Base-by-base conservation (phyloP, 768 basidiomycete genomes). In the Naganishia vaughanmartiniae region DNA sequence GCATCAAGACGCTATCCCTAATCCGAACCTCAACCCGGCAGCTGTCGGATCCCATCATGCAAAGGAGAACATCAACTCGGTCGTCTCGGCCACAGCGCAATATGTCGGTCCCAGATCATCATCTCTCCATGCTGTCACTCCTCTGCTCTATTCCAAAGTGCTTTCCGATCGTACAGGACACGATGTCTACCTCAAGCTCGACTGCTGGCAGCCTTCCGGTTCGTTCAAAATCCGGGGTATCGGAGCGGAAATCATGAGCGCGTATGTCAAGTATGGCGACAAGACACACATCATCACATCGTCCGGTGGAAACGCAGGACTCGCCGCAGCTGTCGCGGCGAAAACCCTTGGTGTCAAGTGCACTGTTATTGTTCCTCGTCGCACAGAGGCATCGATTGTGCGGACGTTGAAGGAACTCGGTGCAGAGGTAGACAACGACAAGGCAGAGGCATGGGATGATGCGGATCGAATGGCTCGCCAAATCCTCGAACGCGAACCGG, bases 211-310 rank as follows among this genome's bases (percentile, higher is more conserved):
- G 48, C 78, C 78, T 7, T 73, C 70, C 39, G 76, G 76, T 10
- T 76, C 75, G 14, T 79, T 79, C 76, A 79, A 79, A 69, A 76
- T 75, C 19, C 55, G 78, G 71, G 77, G 68, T 68, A 72, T 74
- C 54, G 70, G 70, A 6, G 39, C 54, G 21, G 70, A 57, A 28
- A 48, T 54, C 34, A 33, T 36, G 30, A 28, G 54, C 19, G 53
- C 65, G 15, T 36, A 66, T 42, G 70, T 26, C 15, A n/a, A 57
- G 26, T 56, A 67, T 24, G 70, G 70, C 28, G 24, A 33, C 7
- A 45, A 34, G 57, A 42, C 66, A 54, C 72, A 76, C 45, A 76
- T 79, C 67, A 72, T 74, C 69, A 65, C 66, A 51, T 75, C 76
- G 4, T 76, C 75, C 17, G 78, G 76, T 9, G 78, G 78, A 19